Conservation (phyloP, 2,329 filamentous ascomycete species). For the Lecanosticta acicola region DNA sequence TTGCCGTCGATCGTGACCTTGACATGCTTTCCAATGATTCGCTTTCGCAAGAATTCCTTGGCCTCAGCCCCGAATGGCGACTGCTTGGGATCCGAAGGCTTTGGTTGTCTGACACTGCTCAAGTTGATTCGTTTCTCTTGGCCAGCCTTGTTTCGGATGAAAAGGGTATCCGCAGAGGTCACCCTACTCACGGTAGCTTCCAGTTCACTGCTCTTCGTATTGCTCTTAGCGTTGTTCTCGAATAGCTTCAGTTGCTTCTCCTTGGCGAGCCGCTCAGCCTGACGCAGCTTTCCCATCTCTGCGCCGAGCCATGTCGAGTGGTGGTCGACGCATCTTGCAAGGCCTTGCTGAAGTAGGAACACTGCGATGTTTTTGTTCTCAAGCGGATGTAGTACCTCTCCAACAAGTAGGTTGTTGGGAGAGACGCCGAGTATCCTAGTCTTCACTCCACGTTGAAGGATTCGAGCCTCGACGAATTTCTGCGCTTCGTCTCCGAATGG, state of each 20-base stretch:
- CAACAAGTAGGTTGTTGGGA: constrained; percentile 87
- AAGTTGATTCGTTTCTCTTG: constrained; percentile 84
- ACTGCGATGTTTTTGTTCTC: constrained; percentile 91
- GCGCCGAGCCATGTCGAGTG: constrained; percentile 87
- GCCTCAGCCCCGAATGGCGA: constrained; percentile 85
- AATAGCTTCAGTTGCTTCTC: constrained; percentile 71
- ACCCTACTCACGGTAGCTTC: constrained; percentile 84
- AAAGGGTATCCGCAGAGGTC: constrained; percentile 81
- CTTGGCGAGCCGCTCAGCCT: constrained; percentile 82
- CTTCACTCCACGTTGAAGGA: constrained; percentile 81
- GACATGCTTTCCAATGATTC: constrained; percentile 91
- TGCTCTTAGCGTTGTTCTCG: constrained; percentile 65
- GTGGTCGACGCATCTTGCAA: constrained; percentile 90
- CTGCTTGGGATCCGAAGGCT: constrained; percentile 78
- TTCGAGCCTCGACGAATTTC: constrained; percentile 74
- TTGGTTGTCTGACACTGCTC: constrained; percentile 90
- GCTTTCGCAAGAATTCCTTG: constrained; percentile 93
- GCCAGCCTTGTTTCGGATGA: constrained; percentile 77
- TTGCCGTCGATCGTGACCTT: constrained; percentile 83
- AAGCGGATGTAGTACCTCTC: constrained; percentile 72
- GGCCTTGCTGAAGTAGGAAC: constrained; percentile 79
- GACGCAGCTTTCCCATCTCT: constrained; percentile 78
- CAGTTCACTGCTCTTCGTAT: constrained; percentile 50
- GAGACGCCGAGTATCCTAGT: constrained; percentile 80
- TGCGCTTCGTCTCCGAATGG: constrained; percentile 86